Evolutionary conservation across 2,329 filamentous ascomycete species (phyloP), one percentile per base, ranked within the genome.

Genomic region (Penicillium sp.): DNA sequence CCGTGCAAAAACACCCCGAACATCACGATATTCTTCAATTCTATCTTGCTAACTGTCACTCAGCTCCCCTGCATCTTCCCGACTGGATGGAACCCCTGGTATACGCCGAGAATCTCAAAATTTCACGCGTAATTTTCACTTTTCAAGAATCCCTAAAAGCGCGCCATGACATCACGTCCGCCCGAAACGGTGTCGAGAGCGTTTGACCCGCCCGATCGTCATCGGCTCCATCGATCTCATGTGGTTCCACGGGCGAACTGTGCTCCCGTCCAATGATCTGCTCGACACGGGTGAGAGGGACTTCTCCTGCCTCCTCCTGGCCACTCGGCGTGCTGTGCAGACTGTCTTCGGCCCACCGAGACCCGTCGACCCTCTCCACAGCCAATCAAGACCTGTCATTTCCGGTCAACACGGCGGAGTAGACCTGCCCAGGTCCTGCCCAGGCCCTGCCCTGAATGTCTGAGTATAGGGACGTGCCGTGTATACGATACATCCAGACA

Each of bases 191-290:
- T 50, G 62, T 40, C 52, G 64, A 68, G 13, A 49, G 63, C 63
- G 65, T 63, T 69, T 64, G 66, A 62, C 60, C 65, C 65, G 48
- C 48, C 53, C 53, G 66, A 67, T 69, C 67, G 63, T 69, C 66
- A 70, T 70, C 60, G 63, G 62, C 67, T 63, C 66, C 65, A 68
- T 60, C 66, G 63, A 69, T 70, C 67, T 67, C 34, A 61, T 54
- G 55, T 61, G 19, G 50, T 55, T 59, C 66, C 67, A 65, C 55
- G 67, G 65, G 53, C 54, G 59, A 60, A 65, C 51, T 49, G 43
- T 40, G 28, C 33, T 54, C 48, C 26, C 34, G 34, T n/a, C 66
- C 65, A 69, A 69, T 69, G n/a, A 49, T 3, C 26, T 10, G 10
- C 16, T 31, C 23, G 33, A 14, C 14, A 21, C 23, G 45, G 53